Conservation (phyloP, 1,284 basidiomycete species). For the Porogramme epimiltina region DNA sequence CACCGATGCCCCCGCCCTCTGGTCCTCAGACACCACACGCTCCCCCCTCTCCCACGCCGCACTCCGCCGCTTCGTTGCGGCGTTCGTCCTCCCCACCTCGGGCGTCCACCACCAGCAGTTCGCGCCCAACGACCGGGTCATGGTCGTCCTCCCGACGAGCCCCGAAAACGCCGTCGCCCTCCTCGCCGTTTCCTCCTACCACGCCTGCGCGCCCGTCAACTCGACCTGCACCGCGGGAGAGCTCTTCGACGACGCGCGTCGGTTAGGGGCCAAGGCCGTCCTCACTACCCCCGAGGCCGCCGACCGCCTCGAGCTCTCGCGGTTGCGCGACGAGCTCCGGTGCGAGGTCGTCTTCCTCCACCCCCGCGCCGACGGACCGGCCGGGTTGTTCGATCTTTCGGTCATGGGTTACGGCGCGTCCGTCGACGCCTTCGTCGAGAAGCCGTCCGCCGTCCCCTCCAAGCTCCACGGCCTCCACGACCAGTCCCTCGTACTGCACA, state of each 20-base stretch:
- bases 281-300: constrained; percentile 19
- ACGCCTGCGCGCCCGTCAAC: constrained; percentile 22
- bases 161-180: constrained; percentile 23
- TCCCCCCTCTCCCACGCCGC: constrained; percentile 16
- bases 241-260: constrained; percentile 16
- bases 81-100: constrained; percentile 18
- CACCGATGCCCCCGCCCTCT: constrained; percentile 19
- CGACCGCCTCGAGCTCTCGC: constrained; percentile 14
- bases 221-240: constrained; percentile 20
- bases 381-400: constrained; percentile 43
- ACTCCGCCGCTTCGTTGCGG: constrained; percentile 17
- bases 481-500: constrained; percentile 60
- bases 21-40: constrained; percentile 15
- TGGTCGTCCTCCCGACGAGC: constrained; percentile 22
- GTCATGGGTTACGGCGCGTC: constrained; percentile 29
- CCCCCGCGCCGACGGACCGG: constrained; percentile 33
- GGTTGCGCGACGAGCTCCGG: constrained; percentile 15
- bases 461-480: constrained; percentile 42
- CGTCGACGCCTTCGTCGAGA: constrained; percentile 17
- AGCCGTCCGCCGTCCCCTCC: constrained; percentile 23
- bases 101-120: constrained; percentile 13
- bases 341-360: constrained; percentile 37
- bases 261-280: constrained; percentile 19
- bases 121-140: constrained; percentile 20
- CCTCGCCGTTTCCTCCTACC: constrained; percentile 18